phyloP scores from a whole-genome alignment of 2,329 filamentous ascomycete genomes.

The Cercospora sojina region DNA sequence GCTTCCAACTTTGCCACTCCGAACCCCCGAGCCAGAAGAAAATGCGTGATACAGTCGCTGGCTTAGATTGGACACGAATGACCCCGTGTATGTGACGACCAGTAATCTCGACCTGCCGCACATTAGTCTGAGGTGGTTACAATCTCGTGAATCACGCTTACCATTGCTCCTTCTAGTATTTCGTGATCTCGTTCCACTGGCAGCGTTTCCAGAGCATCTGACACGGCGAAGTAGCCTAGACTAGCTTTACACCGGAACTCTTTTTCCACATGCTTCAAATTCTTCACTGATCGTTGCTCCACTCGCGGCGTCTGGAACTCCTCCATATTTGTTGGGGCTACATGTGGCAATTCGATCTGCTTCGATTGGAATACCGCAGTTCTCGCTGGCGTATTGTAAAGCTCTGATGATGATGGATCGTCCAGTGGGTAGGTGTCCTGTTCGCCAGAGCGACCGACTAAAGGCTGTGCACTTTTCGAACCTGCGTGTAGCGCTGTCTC shows the following conservation, averaged over 20 bases:
- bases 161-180: neutral
- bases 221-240: neutral
- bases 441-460: too few species aligned
- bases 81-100: neutral
- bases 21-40: neutral
- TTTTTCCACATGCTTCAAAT: neutral
- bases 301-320: too few species aligned
- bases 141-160: neutral
- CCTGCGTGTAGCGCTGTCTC: too few species aligned
- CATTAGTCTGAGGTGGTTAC: neutral
- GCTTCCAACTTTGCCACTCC: neutral
- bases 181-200: neutral
- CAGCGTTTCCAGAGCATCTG: neutral
- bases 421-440: too few species aligned
- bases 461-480: too few species aligned
- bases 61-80: neutral
- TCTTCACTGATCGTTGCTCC: neutral
- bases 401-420: too few species aligned
- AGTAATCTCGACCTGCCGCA: neutral
- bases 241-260: neutral
- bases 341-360: too few species aligned
- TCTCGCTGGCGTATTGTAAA: too few species aligned
- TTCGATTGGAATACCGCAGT: too few species aligned
- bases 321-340: too few species aligned
- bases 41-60: neutral